Evolutionary conservation across 495 filamentous ascomycete genomes (phyloP), one percentile per base, ranked within the genome.

Genomic region (Lophiostoma macrostomum): DNA sequence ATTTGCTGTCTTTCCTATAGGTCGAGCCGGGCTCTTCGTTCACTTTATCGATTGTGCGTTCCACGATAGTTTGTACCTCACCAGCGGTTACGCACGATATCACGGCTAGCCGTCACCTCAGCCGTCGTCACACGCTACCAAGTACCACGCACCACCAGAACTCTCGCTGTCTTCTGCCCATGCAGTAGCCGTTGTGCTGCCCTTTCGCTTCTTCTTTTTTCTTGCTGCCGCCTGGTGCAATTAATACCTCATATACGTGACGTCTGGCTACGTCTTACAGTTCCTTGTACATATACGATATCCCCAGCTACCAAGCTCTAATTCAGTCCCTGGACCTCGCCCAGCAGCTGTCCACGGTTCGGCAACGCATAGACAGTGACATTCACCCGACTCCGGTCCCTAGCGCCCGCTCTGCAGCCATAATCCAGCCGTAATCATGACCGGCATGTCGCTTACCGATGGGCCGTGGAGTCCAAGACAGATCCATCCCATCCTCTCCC

Each of bases 401-500:
- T 36, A 16, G 55, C 8, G 20, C 40, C 42, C 40, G 18, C 27
- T 32, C 12, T 22, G 7, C 38, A 43, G 29, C 42, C 49, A 42
- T 46, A 47, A 22, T 36, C 32, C 42, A n/a, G n/a, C n/a, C 20
- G 41, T 50, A 52, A 58, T 58, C 54, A 63, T 63, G 54, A 10
- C 40, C 25, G 30, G 35, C 40, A 46, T n/a, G n/a, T n/a, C n/a
- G n/a, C n/a, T n/a, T n/a, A n/a, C 35, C 13, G 35, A 20, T 14
- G 36, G 29, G 27, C 35, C 40, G 22, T 44, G 44, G 28, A 43
- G 38, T 41, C 41, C 58, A 18, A 61, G 46, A 14, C 50, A 50
- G 45, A 58, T 63, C 30, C 53, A 62, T 27, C 58, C 58, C 37
- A 28, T 62, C 5, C 36, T 55, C 5, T 58, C 53, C 44, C 60